Percentiles rank a stretch among this genome's conserved stretches.
Conservation (phyloP, 257 asterid genomes). For the Solanum boliviense region DNA sequence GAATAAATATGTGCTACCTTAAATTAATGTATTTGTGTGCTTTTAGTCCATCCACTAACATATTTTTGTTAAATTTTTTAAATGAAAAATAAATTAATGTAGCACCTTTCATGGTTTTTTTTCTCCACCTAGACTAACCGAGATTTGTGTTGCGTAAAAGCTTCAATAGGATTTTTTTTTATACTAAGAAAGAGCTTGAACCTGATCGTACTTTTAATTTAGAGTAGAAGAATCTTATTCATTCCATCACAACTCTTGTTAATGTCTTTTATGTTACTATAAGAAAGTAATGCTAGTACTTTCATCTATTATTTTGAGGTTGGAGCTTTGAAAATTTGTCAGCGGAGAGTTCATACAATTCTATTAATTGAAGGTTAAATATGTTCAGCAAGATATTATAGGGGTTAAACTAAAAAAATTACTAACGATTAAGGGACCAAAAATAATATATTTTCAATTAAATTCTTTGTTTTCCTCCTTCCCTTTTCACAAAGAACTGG, state of each 20-base stretch:
- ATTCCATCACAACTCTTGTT: background rate
- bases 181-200: background rate
- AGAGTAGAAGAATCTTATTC: background rate
- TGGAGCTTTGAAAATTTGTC: background rate
- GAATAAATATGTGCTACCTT: background rate
- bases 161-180: background rate
- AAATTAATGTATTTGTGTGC: background rate
- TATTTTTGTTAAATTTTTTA: background rate
- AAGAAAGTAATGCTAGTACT: background rate
- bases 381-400: background rate
- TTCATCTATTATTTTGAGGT: background rate
- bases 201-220: background rate
- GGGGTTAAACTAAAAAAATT: background rate
- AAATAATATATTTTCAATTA: background rate
- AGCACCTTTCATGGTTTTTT: background rate
- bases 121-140: background rate
- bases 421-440: background rate
- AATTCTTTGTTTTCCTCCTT: background rate
- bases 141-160: background rate
- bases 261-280: background rate
- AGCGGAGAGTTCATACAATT: background rate
- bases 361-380: background rate
- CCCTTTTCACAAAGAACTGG: background rate
- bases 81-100: background rate
- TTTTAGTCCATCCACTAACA: background rate